phyloP scores from a whole-genome alignment of 1,284 basidiomycete species.

The Trichosporon ovoides region DNA sequence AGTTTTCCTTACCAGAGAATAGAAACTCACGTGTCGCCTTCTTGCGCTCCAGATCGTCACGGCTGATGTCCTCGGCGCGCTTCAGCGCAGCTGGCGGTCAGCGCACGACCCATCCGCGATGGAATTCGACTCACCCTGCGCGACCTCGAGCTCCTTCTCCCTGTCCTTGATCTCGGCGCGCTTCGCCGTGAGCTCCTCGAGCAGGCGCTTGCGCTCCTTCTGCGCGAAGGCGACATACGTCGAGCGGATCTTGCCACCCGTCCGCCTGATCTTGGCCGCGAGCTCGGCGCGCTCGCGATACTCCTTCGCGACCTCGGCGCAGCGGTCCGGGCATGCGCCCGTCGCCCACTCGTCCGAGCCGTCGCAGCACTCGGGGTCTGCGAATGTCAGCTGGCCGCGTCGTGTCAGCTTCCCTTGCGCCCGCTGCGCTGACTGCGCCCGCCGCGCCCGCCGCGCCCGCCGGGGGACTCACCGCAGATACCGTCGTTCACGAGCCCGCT shows the following conservation, averaged over 20 bases:
- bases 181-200: conserved; percentile 56
- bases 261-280: conserved; percentile 70
- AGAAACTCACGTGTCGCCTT: conserved; percentile 69
- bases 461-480: conserved; percentile 69
- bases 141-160: conserved; percentile 53
- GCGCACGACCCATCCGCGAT: too few species aligned
- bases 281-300: conserved; percentile 64
- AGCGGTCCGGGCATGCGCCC: conserved; percentile 74
- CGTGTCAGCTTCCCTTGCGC: too few species aligned
- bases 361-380: conserved; percentile 92
- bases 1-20: neutral
- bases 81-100: conserved; percentile 30
- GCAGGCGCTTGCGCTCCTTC: conserved; percentile 76
- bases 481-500: conserved; percentile 89
- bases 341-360: conserved; percentile 77
- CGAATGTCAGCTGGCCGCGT: neutral
- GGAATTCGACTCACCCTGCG: conserved; percentile 26
- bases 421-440: too few species aligned
- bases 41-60: conserved; percentile 62
- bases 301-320: conserved; percentile 67
- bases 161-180: conserved; percentile 62
- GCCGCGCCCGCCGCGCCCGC: too few species aligned
- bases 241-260: conserved; percentile 82
- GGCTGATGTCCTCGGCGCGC: conserved; percentile 31
- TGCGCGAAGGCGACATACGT: conserved; percentile 80